Conservation (phyloP, 78 protist species). For the Creolimax fragrantissima region DNA sequence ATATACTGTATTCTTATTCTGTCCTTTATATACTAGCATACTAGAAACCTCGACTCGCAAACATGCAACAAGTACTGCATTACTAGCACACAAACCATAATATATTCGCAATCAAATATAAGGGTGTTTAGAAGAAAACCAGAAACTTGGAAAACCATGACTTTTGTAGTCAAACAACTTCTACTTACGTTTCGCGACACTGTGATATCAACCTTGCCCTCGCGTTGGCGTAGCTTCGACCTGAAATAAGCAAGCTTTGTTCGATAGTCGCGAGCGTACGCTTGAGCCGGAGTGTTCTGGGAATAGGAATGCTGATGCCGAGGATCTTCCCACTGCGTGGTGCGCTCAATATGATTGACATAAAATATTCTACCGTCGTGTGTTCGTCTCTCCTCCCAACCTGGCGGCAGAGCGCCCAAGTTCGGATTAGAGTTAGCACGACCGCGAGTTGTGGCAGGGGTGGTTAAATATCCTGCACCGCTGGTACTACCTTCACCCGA, state of each 20-base stretch:
- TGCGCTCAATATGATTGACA: slow-evolving; percentile 40
- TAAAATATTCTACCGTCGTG: slow-evolving; percentile 24
- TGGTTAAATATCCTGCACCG: too few species aligned
- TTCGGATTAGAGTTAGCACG: background rate
- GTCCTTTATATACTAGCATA: too few species aligned
- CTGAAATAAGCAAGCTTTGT: background rate
- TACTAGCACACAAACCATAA: too few species aligned
- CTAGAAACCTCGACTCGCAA: too few species aligned
- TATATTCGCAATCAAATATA: too few species aligned
- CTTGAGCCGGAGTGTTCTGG: background rate
- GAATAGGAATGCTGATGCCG: background rate
- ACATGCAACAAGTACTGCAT: too few species aligned
- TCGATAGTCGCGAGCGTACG: slow-evolving; percentile 14
- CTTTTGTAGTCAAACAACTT: too few species aligned
- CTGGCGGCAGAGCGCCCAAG: background rate
- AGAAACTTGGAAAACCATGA: too few species aligned
- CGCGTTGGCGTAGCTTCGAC: slow-evolving; percentile 7
- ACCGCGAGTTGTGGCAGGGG: background rate
- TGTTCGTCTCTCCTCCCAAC: slow-evolving; percentile 32
- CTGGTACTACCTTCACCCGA: background rate
- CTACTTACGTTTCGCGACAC: background rate
- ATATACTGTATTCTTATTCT: too few species aligned
- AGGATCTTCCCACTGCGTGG: slow-evolving; percentile 43
- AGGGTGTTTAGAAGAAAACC: too few species aligned
- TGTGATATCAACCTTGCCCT: slow-evolving; percentile 15